Evolutionary conservation across 305 asterid genomes (phyloP), one percentile per base, ranked within the genome.

Genomic region (Caryopteris hybrid): DNA sequence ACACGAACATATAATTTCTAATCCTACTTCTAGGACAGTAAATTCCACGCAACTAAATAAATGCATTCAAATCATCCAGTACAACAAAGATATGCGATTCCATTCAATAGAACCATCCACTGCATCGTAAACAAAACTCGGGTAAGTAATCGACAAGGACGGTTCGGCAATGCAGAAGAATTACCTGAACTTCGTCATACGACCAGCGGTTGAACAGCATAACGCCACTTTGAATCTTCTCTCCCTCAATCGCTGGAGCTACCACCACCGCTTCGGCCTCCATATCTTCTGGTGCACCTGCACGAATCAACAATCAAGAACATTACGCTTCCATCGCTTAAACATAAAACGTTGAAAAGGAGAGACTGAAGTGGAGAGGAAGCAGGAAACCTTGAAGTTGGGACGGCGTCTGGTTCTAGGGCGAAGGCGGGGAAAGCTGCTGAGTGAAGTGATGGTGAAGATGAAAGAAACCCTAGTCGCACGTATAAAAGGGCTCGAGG

Each of bases 201-300:
- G 86, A 51, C 97, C 97, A 90, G 6, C 86, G 85, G 72, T 90
- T 86, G 83, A 90, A 88, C 34, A 88, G 91, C 81, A 85, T 22
- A 42, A 88, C 85, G 12, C 77, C 96, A 43, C 63, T 60, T 48
- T 70, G 85, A 45, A 62, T 12, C 75, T 85, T 86, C 1, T 78
- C 85, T 12, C 68, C 83, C 3, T 78, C 83, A 16, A 2, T 3
- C 0, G 12, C 16, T 7, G 20, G 9, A 18, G 57, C 42, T 1
- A 69, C 46, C 2, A 51, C 78, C 1, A 68, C 74, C 25, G 51
- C 82, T 68, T 18, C 83, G 22, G 74, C 42, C 54, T 61, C 84
- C 84, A 79, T 79, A 43, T 53, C 76, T 75, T 71, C 65, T 59
- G 53, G 34, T 60, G 59, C 71, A 52, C 80, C 83, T 71, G 70